Conservation (phyloP, 805 yeast species). For the Candida montana region DNA sequence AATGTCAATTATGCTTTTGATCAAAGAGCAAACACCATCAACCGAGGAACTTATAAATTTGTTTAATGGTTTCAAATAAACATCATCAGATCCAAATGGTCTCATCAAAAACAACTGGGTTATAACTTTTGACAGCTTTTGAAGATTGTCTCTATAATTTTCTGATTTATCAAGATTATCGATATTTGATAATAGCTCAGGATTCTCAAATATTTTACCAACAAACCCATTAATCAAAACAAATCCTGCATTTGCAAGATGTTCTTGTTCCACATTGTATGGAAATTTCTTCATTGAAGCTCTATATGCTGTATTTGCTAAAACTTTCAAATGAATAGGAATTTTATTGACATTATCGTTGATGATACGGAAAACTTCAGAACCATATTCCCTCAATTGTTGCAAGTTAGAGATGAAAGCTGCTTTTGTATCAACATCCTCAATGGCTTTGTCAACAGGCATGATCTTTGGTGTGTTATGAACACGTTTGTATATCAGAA, state of each 20-base stretch:
- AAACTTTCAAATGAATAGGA: conserved; percentile 52
- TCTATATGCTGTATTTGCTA: conserved; percentile 44
- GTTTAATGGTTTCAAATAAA: conserved; percentile 74
- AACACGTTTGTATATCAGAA: conserved; percentile 43
- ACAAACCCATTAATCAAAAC: conserved; percentile 50
- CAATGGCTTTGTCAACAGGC: conserved; percentile 66
- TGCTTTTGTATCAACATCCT: conserved; percentile 66
- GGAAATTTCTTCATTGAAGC: conserved; percentile 45
- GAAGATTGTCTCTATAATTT: conserved; percentile 40
- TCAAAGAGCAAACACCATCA: conserved; percentile 39
- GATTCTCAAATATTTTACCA: conserved; percentile 40
- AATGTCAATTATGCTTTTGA: conserved; percentile 46
- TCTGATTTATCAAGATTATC: conserved; percentile 19
- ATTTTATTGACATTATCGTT: conserved; percentile 37
- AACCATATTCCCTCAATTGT: conserved; percentile 62
- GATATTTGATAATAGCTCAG: conserved; percentile 56
- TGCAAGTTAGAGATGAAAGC: conserved; percentile 72
- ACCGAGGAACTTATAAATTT: conserved; percentile 55
- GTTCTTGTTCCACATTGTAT: conserved; percentile 52
- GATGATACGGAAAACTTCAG: conserved; percentile 52
- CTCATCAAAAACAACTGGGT: conserved; percentile 63
- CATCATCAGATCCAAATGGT: conserved; percentile 55
- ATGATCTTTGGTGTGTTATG: conserved; percentile 34
- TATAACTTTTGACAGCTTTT: conserved; percentile 51
- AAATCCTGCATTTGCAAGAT: conserved; percentile 65